Percentiles rank a stretch among this genome's conserved stretches.
These are phyloP conservation scores for Blastocystis sp. DNA, from an alignment of 352 stramenopile genomes.

Conservation along the genomic window DNA sequence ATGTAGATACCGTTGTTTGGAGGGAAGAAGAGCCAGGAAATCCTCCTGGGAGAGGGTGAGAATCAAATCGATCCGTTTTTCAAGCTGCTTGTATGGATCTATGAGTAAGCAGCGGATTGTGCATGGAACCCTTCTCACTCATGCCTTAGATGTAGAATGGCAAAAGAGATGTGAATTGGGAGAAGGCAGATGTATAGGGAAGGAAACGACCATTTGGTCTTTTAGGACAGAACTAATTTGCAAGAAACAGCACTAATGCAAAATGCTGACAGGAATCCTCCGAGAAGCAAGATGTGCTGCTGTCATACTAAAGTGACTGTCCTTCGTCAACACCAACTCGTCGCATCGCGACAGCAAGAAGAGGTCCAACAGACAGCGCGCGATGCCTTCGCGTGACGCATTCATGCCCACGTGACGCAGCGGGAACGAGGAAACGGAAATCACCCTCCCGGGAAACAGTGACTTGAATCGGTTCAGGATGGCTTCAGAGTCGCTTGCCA, in stretches of 20 bases:
- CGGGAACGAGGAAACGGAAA: neutral
- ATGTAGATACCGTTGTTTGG: neutral
- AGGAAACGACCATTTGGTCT: no score
- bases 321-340: constrained; percentile 30
- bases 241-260: constrained; percentile 11
- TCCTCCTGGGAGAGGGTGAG: neutral
- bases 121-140: no score
- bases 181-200: no score
- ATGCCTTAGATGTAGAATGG: neutral
- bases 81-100: constrained; percentile 23
- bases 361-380: constrained; percentile 14
- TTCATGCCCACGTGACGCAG: constrained; percentile 50
- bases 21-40: neutral
- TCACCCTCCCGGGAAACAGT: constrained; percentile 4
- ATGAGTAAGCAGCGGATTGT: neutral
- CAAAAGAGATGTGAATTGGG: neutral
- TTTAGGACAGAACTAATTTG: no score
- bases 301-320: constrained; percentile 41
- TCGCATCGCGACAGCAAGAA: constrained; percentile 36
- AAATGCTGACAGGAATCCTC: constrained; percentile 7
- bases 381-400: neutral
- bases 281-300: constrained; percentile 4
- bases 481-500: constrained; percentile 11
- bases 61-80: neutral
- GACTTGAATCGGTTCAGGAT: neutral